Conservation (phyloP, 805 yeast species). For the Yamadazyma tumulicola region DNA sequence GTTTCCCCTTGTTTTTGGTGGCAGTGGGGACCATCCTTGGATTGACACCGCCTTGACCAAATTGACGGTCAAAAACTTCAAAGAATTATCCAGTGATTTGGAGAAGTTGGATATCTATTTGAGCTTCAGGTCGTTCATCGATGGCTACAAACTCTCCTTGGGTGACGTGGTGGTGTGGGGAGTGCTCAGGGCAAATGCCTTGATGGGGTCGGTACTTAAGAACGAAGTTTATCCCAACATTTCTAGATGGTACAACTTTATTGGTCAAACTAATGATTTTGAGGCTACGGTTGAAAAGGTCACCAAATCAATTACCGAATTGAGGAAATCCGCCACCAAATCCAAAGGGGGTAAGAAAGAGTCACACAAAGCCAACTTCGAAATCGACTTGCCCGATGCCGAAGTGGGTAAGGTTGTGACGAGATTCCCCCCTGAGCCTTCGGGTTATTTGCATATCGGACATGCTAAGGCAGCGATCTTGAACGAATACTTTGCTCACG, state of each 20-base stretch:
- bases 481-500: slow-evolving; percentile 94
- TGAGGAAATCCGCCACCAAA: slow-evolving; percentile 61
- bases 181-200: slow-evolving; percentile 85
- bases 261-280: slow-evolving; percentile 70
- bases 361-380: slow-evolving; percentile 90
- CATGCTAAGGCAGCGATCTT: slow-evolving; percentile 98
- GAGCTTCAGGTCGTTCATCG: slow-evolving; percentile 76
- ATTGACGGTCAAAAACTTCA: slow-evolving; percentile 81
- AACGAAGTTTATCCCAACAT: slow-evolving; percentile 80
- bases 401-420: slow-evolving; percentile 94
- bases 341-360: slow-evolving; percentile 66
- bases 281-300: slow-evolving; percentile 67
- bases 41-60: slow-evolving; percentile 61
- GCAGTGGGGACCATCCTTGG: slow-evolving; percentile 56
- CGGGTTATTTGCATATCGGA: slow-evolving; percentile 98
- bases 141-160: slow-evolving; percentile 50
- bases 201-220: slow-evolving; percentile 87
- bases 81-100: slow-evolving; percentile 71
- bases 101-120: slow-evolving; percentile 80
- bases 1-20: slow-evolving; percentile 46
- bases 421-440: slow-evolving; percentile 99
- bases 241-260: slow-evolving; percentile 86
- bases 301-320: slow-evolving; percentile 66
- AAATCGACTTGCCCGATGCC: slow-evolving; percentile 89
- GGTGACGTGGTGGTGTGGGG: slow-evolving; percentile 95